These are phyloP conservation scores for Apostasia shenzhenica DNA, from an alignment of 106 monocot species.

Conservation along the genomic window DNA sequence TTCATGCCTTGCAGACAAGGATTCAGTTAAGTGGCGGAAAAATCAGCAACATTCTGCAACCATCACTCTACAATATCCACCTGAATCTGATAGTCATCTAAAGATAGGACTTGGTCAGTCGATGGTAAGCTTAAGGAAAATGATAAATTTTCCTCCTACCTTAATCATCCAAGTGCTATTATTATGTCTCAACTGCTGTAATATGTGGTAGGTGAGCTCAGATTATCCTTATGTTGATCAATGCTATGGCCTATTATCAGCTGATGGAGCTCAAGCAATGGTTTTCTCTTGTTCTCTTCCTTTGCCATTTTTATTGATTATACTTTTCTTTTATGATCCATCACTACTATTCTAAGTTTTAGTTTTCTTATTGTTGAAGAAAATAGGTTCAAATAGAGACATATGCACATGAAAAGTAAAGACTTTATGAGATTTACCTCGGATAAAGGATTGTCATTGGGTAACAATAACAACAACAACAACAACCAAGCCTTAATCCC, in stretches of 20 bases:
- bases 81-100: conserved; percentile 31
- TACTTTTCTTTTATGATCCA: no score
- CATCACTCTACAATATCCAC: conserved; percentile 21
- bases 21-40: conserved; percentile 22
- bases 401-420: no score
- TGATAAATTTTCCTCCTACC: neutral
- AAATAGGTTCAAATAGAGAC: no score
- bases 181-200: no score
- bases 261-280: conserved; percentile 31
- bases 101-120: conserved; percentile 50
- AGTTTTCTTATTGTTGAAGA: no score
- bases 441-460: no score
- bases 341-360: no score
- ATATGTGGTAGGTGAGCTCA: conserved; percentile 15
- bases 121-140: conserved; percentile 22
- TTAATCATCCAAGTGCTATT: neutral
- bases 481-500: no score
- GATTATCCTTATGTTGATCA: conserved; percentile 44
- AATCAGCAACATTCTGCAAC: conserved; percentile 20
- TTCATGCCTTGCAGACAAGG: neutral
- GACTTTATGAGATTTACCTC: no score
- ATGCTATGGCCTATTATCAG: conserved; percentile 39
- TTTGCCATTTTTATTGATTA: no score
- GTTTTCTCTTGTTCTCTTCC: conserved; percentile 19
- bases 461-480: no score